Conservation (phyloP, 2,329 filamentous ascomycete genomes). For the Xylaria digitata region DNA sequence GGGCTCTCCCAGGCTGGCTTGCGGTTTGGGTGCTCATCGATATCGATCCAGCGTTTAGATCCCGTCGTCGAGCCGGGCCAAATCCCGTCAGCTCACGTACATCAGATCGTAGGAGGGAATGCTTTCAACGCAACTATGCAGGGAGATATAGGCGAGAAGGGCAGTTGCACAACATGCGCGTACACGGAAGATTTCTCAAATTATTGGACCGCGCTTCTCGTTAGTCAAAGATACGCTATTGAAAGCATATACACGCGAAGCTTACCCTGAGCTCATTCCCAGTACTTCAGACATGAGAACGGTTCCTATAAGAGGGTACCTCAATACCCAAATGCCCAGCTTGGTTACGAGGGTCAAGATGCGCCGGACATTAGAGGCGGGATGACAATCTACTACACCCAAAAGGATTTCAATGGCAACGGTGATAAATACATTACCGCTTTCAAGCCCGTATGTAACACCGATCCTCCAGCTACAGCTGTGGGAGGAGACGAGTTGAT, state of each 20-base stretch:
- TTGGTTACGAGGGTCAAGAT: conserved; percentile 38
- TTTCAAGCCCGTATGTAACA: conserved; percentile 54
- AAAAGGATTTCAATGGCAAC: conserved; percentile 47
- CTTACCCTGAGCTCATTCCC: too few species aligned
- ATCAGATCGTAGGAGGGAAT: conserved; percentile 50
- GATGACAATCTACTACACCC: conserved; percentile 51
- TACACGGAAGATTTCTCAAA: conserved; percentile 50
- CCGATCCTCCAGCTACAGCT: not conserved
- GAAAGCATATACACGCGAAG: too few species aligned
- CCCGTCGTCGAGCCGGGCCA: conserved; percentile 48
- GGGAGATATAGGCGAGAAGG: conserved; percentile 46
- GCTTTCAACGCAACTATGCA: conserved; percentile 49
- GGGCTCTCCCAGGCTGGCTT: conserved; percentile 47
- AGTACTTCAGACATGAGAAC: conserved; percentile 48
- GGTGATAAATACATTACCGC: conserved; percentile 55
- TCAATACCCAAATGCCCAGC: conserved; percentile 43
- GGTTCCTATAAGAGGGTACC: conserved; percentile 50
- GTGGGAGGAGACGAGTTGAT: not conserved
- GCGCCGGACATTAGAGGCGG: conserved; percentile 47
- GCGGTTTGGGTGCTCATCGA: conserved; percentile 48
- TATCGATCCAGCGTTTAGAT: conserved; percentile 49
- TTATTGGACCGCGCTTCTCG: conserved; percentile 49
- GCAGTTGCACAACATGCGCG: conserved; percentile 48
- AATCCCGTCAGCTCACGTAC: conserved; percentile 48
- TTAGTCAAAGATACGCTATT: too few species aligned